Conservation (phyloP, 257 asterid species). For the Perilla frutescens region DNA sequence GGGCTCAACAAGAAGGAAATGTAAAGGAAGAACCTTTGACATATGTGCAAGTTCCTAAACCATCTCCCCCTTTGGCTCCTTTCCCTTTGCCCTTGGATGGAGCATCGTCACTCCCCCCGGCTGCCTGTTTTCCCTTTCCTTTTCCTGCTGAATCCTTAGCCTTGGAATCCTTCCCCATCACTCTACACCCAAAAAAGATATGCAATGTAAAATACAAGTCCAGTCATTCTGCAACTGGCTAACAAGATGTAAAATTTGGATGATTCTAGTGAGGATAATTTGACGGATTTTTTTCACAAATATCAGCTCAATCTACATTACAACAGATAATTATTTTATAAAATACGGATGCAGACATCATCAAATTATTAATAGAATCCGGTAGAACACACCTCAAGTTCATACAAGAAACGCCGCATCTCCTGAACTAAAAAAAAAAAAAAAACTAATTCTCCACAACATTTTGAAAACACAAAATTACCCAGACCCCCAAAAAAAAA, state of each 20-base stretch:
- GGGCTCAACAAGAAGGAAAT: background rate
- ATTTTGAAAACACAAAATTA: background rate
- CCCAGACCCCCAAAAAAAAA: background rate
- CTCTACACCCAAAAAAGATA: conserved; percentile 30
- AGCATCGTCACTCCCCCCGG: conserved; percentile 81
- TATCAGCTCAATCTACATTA: background rate
- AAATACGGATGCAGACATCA: background rate
- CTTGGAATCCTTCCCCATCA: conserved; percentile 80
- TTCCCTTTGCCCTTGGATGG: conserved; percentile 92
- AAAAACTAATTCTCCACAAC: too few relatives aligned
- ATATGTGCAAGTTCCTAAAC: conserved; percentile 95
- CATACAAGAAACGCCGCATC: background rate
- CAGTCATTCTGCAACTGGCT: conserved; percentile 10
- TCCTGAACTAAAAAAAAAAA: background rate
- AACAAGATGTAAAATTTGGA: background rate
- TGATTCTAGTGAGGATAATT: background rate
- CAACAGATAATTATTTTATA: background rate
- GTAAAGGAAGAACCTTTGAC: conserved; percentile 72
- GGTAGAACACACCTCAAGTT: background rate
- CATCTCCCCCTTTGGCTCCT: conserved; percentile 77
- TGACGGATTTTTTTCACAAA: background rate
- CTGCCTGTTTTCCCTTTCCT: conserved; percentile 91
- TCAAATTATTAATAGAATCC: conserved; percentile 9
- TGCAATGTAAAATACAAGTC: background rate
- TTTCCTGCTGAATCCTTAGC: conserved; percentile 68